These are phyloP conservation scores for Diutina ranongensis DNA, from an alignment of 1,139 yeast species.

Conservation along the genomic window DNA sequence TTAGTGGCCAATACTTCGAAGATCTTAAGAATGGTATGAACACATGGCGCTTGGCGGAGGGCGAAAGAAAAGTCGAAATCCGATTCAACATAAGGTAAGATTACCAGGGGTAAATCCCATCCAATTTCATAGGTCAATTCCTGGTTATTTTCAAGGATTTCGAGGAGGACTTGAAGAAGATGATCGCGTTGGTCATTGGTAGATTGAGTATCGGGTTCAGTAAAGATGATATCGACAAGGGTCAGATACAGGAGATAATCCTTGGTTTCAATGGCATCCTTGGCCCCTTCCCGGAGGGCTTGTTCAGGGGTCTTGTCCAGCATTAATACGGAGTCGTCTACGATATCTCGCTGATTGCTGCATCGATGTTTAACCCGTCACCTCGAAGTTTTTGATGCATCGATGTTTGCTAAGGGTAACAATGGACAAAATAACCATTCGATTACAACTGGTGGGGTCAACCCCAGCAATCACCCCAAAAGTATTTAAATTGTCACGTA, in stretches of 20 bases:
- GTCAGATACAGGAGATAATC: conserved; percentile 70
- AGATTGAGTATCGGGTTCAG: conserved; percentile 33
- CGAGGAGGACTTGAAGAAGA: conserved; percentile 28
- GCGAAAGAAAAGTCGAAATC: conserved; percentile 12
- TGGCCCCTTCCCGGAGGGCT: conserved; percentile 11
- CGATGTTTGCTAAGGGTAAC: background rate
- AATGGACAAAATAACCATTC: conserved; percentile 23
- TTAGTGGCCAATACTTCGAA: conserved; percentile 46
- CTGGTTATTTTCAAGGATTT: conserved; percentile 21
- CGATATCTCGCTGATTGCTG: no score
- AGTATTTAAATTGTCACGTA: conserved; percentile 35
- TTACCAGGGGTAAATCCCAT: conserved; percentile 73
- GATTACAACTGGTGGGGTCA: conserved; percentile 52
- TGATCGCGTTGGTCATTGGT: conserved; percentile 35
- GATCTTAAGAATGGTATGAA: conserved; percentile 30
- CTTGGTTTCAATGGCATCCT: conserved; percentile 27
- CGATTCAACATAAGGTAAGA: conserved; percentile 35
- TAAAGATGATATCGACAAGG: conserved; percentile 48
- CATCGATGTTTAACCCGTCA: no score
- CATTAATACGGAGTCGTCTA: no score
- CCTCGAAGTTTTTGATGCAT: no score
- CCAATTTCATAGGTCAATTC: conserved; percentile 60
- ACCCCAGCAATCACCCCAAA: conserved; percentile 38
- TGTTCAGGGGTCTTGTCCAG: background rate
- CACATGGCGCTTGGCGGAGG: conserved; percentile 24